Percentiles rank a stretch among this genome's conserved stretches.
These are phyloP conservation scores for Alnus rubra DNA, from an alignment of 306 rosid species.

Conservation along the genomic window DNA sequence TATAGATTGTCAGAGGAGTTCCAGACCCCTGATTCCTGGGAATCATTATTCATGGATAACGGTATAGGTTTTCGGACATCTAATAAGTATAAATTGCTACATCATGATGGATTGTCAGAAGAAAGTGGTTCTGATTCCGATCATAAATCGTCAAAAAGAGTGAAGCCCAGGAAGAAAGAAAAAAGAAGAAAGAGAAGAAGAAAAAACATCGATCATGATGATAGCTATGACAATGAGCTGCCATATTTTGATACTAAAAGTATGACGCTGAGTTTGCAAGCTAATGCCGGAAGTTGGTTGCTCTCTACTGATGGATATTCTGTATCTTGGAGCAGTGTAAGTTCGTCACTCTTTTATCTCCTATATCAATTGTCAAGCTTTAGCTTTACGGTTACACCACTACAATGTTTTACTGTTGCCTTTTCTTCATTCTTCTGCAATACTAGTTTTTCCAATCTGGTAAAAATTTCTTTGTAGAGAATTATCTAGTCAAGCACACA, in stretches of 20 bases:
- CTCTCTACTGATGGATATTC: constrained; percentile 71
- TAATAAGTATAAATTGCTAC: constrained; percentile 45
- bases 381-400: constrained; percentile 13
- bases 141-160: constrained; percentile 25
- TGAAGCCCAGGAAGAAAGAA: constrained; percentile 48
- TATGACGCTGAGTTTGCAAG: constrained; percentile 35
- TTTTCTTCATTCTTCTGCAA: background rate
- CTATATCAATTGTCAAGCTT: constrained; percentile 16
- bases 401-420: background rate
- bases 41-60: constrained; percentile 61
- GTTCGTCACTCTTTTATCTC: constrained; percentile 24
- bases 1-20: constrained; percentile 64
- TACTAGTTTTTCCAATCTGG: background rate
- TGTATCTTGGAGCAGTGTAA: constrained; percentile 68
- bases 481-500: background rate
- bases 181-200: constrained; percentile 60
- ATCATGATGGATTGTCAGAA: constrained; percentile 35
- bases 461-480: background rate
- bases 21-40: constrained; percentile 62
- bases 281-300: constrained; percentile 63
- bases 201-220: constrained; percentile 37
- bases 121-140: constrained; percentile 48
- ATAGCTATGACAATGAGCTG: constrained; percentile 43
- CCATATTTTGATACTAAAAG: constrained; percentile 45
- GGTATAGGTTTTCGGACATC: constrained; percentile 60